Percentiles rank a stretch among this genome's conserved stretches.
Evolutionary conservation across 805 yeast genomes (phyloP).

Genomic region (Komagataella pastoris): DNA sequence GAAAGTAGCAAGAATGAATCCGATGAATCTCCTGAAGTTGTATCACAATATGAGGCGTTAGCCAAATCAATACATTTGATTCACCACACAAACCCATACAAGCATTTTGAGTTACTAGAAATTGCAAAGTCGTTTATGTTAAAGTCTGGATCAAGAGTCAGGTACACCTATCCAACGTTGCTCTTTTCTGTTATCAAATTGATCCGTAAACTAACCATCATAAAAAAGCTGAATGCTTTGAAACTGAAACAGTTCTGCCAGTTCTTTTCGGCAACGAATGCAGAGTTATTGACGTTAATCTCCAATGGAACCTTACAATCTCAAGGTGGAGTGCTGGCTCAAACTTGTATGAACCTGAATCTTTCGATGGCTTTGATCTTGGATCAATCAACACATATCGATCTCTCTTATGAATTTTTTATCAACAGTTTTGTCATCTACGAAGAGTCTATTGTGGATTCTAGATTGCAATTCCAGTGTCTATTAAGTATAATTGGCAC

Average conservation of each 20-base stretch:
- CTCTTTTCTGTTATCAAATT: conserved; percentile 47
- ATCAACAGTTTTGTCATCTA: conserved; percentile 79
- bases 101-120: conserved; percentile 30
- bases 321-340: conserved; percentile 7
- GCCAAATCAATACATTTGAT: conserved; percentile 61
- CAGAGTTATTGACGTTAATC: conserved; percentile 40
- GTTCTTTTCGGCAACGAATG: conserved; percentile 53
- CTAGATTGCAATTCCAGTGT: conserved; percentile 35
- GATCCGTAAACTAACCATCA: conserved; percentile 32
- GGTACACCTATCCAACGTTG: conserved; percentile 66
- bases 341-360: conserved; percentile 30
- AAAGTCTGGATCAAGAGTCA: conserved; percentile 41
- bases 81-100: conserved; percentile 30
- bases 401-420: conserved; percentile 75
- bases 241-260: conserved; percentile 38
- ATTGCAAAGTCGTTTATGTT: conserved; percentile 33
- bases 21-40: conserved; percentile 20
- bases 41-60: conserved; percentile 42
- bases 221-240: conserved; percentile 9
- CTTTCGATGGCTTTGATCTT: conserved; percentile 63
- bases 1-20: conserved; percentile 9
- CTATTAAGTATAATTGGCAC: conserved; percentile 31
- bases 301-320: conserved; percentile 11
- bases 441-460: conserved; percentile 47
- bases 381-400: conserved; percentile 60